Evolutionary conservation across 2,329 filamentous ascomycete species (phyloP), one percentile per base, ranked within the genome.

Genomic region (Cladorrhinum sp.): DNA sequence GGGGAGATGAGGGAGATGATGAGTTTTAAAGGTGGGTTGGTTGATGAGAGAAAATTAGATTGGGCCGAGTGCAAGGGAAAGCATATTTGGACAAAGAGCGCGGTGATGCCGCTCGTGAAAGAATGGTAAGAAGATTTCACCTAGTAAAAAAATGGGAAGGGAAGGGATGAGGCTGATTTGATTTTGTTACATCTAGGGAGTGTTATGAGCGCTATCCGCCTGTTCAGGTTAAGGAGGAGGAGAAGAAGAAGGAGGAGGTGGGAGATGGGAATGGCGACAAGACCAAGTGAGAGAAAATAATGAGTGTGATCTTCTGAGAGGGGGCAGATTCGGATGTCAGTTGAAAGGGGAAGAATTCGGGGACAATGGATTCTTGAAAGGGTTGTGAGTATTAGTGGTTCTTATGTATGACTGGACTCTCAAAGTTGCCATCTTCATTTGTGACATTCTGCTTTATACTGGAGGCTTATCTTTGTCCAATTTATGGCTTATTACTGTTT

Each of bases 1-100:
- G 71, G 71, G 53, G 41, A 25, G n/a, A 20, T 41, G 53, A 56
- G 53, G 53, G 36, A 13, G 38, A 7, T 56, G 23, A 49, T 56
- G 36, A 48, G 36, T 6, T 56, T 56, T 36, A 56, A 56, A 24
- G 38, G 22, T 18, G 53, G 53, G 36, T 13, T 38, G 22, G 20
- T 56, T 13, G 53, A 56, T 49, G 20, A 45, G 16, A 36, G 24
- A n/a, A 38, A 27, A 7, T 32, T 74, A 24, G 65, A 71, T n/a
- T 74, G 71, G 71, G 58, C 55, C 12, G 64, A 61, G n/a, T 66
- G 60, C 20, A 65, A 60, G 38, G 50, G 50, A 6, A 59, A 38
- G 59, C 72, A 74, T 32, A 72, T 74, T 49, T 73, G 64, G 45
- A 62, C 67, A 57, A 66, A 69, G 50, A 71, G 68, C 1, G 71